Evolutionary conservation across 108 stramenopile genomes (phyloP).

Genomic region (Nitzschia sp.): DNA sequence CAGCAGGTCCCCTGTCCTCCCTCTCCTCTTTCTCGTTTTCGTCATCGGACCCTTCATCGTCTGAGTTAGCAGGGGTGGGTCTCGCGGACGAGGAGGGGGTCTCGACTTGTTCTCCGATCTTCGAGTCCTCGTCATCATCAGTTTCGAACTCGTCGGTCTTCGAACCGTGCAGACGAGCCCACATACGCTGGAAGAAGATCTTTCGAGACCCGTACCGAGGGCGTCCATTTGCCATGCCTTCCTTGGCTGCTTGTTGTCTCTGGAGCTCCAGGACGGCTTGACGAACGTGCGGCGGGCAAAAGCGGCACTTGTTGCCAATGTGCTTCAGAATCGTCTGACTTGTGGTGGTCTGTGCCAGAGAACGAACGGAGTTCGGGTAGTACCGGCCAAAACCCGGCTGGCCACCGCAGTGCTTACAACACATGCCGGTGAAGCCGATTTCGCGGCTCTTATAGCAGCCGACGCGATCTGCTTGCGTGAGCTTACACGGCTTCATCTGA

Average conservation of each 20-base stretch:
- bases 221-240: constrained; percentile 43
- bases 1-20: neutral
- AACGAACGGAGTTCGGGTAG: constrained; percentile 66
- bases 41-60: constrained; percentile 7
- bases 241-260: constrained; percentile 41
- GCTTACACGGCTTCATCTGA: constrained; percentile 60
- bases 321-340: constrained; percentile 81
- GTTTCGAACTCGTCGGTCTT: constrained; percentile 21
- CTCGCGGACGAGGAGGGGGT: constrained; percentile 1
- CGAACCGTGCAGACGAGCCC: constrained; percentile 61
- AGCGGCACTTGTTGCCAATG: constrained; percentile 61
- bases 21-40: constrained; percentile 9
- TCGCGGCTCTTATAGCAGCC: constrained; percentile 71
- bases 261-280: constrained; percentile 49
- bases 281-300: constrained; percentile 56
- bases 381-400: constrained; percentile 72
- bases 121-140: constrained; percentile 21
- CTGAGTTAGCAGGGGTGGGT: neutral
- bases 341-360: constrained; percentile 81
- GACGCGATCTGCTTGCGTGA: constrained; percentile 59
- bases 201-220: constrained; percentile 77
- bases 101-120: neutral
- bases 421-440: constrained; percentile 68
- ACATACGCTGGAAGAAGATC: constrained; percentile 76
- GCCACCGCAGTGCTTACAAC: constrained; percentile 73